Base-by-base conservation (phyloP, 345 rosid genomes). In the Anacardium occidentale region DNA sequence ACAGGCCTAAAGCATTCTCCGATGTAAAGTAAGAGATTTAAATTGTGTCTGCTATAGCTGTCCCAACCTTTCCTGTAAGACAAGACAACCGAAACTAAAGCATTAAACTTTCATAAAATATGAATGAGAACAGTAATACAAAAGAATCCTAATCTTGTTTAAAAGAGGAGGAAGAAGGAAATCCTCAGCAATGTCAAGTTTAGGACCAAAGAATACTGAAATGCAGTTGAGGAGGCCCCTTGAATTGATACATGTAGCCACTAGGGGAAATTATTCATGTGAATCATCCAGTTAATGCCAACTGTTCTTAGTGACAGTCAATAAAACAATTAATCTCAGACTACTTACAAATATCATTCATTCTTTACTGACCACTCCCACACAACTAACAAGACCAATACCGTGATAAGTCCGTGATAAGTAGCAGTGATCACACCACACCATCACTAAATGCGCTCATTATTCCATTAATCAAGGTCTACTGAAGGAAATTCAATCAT, bases 41-140 rank as follows among this genome's bases (percentile, higher is more conserved):
- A 61, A 71, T 58, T 62, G 10, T 20, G 47, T 50, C 54, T 52
- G 84, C 82, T 88, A 93, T 63, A 74, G 84, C 71, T 89, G 97
- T 42, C 97, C 97, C 72, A 93, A 81, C 69, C 80, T 89, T 75
- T 93, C 98, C 97, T 93, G 91, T 83, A 64, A 65, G 70, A 68
- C 68, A 75, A 74, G 64, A 77, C 20, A 74, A 62, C 64, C 52
- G 58, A 29, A 47, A 25, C 18, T 42, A 58, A 77, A 45, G 68
- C 64, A 70, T 77, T 69, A 68, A 24, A 32, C 66, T 48, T 59
- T 66, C 58, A 21, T 44, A 34, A 42, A 65, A 56, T 71, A 66
- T 51, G 66, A 62, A 66, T 60, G 59, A 76, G 52, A 20, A 14
- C 45, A 55, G 18, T 34, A 29, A 14, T 18, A 56, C 40, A 52